These are phyloP conservation scores for Nakazawaea molendinolei DNA, from an alignment of 805 yeast genomes.

Conservation along the genomic window DNA sequence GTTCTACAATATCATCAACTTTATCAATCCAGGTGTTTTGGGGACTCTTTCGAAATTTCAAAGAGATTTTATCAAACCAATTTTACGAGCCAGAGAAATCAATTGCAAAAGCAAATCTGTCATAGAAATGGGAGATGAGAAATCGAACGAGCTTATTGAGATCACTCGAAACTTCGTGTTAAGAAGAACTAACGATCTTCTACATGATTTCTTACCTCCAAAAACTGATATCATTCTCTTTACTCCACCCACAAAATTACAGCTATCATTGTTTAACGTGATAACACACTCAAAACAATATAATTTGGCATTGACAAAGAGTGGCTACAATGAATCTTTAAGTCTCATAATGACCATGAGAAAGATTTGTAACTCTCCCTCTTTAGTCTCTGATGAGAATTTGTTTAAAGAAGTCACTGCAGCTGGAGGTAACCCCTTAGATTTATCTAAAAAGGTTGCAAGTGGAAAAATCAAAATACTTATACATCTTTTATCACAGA, in stretches of 20 bases:
- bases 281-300: conserved; percentile 34
- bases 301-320: conserved; percentile 23
- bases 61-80: conserved; percentile 61
- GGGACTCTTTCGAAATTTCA: conserved; percentile 58
- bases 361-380: conserved; percentile 81
- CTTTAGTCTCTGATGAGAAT: conserved; percentile 46
- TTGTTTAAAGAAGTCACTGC: conserved; percentile 27
- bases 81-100: conserved; percentile 61
- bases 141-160: conserved; percentile 55
- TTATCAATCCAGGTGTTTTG: conserved; percentile 76
- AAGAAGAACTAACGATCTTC: conserved; percentile 60
- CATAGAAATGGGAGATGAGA: conserved; percentile 50
- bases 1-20: conserved; percentile 73
- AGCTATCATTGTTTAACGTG: conserved; percentile 46
- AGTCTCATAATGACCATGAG: conserved; percentile 67
- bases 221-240: conserved; percentile 73
- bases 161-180: conserved; percentile 63
- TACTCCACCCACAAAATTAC: conserved; percentile 66
- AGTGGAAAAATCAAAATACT: conserved; percentile 67
- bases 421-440: conserved; percentile 17
- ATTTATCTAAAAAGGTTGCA: conserved; percentile 23
- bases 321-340: conserved; percentile 39
- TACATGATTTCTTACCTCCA: conserved; percentile 55
- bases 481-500: conserved; percentile 45
- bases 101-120: conserved; percentile 45